Base-by-base conservation (phyloP, 371 early-diverging fungal species). In the Haplosporangium sp. region DNA sequence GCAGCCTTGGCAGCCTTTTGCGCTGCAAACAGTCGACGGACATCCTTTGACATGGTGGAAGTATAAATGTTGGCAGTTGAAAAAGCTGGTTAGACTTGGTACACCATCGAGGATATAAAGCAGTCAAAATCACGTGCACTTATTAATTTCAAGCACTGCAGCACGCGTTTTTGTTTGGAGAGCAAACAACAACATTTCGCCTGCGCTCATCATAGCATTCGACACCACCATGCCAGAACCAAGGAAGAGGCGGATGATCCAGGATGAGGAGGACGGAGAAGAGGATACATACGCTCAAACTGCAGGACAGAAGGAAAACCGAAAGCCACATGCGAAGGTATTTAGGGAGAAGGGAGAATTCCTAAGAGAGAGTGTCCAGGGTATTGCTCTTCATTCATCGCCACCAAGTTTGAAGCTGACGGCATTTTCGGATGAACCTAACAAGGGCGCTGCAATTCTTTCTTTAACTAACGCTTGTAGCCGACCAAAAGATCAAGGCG, bases 11-110 rank as follows among this genome's bases (percentile, higher is more conserved):
- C 79, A n/a, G 79, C 80, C 55, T 79, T 79, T 37, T 79, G 80
- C 40, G 73, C 80, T 5, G 80, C 80, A 51, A 79, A 79, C 41
- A 79, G 63, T n/a, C 73, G 80, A 47, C 80, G 80, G 52, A 79
- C 80, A 55, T 79, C 73, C 63, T 77, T 77, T 59, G 80, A 79
- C 80, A 79, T 79, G 46, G 51, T 45, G 38, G 23, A 37, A n/a
- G 23, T 36, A 18, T 21, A 18, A 20, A 9, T 18, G 10, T 13
- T 18, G n/a, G 38, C 20, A 42, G 57, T 23, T 9, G 23, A 13
- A 7, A 14, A n/a, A 55, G 18, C 52, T 45, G 6, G 9, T 51
- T 13, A 36, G n/a, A n/a, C n/a, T n/a, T n/a, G n/a, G n/a, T n/a
- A 54, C 6, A 38, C 23, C 29, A 29, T 29, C 29, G 36, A 54